Base-by-base conservation (phyloP, 2,329 filamentous ascomycete genomes). In the Elsinoe australis region DNA sequence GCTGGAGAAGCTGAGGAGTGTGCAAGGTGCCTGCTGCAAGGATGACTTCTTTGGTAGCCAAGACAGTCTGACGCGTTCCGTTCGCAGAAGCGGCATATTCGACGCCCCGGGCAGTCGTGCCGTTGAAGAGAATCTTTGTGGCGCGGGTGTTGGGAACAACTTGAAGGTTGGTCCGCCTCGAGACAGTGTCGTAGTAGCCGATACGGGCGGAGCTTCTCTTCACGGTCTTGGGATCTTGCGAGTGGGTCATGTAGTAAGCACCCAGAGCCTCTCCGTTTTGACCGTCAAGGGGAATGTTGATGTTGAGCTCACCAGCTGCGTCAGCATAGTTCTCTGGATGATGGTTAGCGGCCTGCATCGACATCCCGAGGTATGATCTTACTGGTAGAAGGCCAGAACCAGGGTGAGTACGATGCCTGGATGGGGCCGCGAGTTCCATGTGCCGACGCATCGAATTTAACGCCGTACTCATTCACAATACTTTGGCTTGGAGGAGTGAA, bases 91-190 rank as follows among this genome's bases (percentile, higher is more conserved):
- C 24, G n/a, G 59, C 58, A 26, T 54, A 61, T 42, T 59, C 53
- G 5, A 41, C 34, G 6, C 34, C 36, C 26, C 22, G 15, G 34
- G 31, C 60, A 2, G 38, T 55, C n/a, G 57, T 55, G 1, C 58
- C 58, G 2, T 62, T 56, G 6, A 64, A 52, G 10, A 60, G 17
- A 2, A 64, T 35, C 29, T 53, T 58, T 3, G 51, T 54, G 2
- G 54, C 63, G 15, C 57, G 46, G 2, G 61, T 59, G 36, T 63
- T 59, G 5, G 56, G 56, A 21, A 64, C 49, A 1, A 65, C 56
- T 33, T 55, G 59, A 2, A 78, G 57, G 51, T 77, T 77, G 1
- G 61, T 54, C 3, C 72, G 63, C 2, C 52, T 34, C 1, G 57
- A 52, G 32, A 61, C 62, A n/a, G 62, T 59, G 38, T 61, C 57